Conservation (phyloP, 1,139 yeast genomes). For the Pichia sp. region DNA sequence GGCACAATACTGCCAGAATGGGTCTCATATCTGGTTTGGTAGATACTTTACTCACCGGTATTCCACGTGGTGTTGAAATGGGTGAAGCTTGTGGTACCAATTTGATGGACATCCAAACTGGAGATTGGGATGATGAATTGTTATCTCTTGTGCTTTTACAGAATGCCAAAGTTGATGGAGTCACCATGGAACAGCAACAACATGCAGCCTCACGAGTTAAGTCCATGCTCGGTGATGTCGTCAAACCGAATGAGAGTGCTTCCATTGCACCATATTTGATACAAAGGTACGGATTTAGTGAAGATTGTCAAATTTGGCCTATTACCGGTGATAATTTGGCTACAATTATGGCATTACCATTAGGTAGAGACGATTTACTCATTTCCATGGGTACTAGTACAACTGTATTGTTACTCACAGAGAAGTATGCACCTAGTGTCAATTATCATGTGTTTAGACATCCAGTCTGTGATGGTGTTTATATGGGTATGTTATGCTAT, state of each 20-base stretch:
- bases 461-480: constrained; percentile 69
- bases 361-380: constrained; percentile 67
- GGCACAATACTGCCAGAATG: constrained; percentile 48
- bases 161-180: constrained; percentile 31
- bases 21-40: constrained; percentile 76
- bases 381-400: constrained; percentile 88
- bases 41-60: constrained; percentile 63
- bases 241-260: constrained; percentile 36
- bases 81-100: constrained; percentile 94
- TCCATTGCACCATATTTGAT: constrained; percentile 52
- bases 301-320: constrained; percentile 47
- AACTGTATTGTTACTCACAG: constrained; percentile 75
- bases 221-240: constrained; percentile 44
- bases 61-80: constrained; percentile 59
- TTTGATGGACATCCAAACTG: constrained; percentile 56
- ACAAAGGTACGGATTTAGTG: constrained; percentile 52
- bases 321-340: constrained; percentile 93
- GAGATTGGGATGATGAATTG: constrained; percentile 47
- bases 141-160: constrained; percentile 46
- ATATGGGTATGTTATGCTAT: constrained; percentile 94
- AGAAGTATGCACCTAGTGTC: constrained; percentile 69
- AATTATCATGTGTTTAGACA: constrained; percentile 82
- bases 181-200: constrained; percentile 13
- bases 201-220: constrained; percentile 35
- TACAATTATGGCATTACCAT: constrained; percentile 76